Conservation (phyloP, 192 early-diverging fungal species). For the Podila minutissima region DNA sequence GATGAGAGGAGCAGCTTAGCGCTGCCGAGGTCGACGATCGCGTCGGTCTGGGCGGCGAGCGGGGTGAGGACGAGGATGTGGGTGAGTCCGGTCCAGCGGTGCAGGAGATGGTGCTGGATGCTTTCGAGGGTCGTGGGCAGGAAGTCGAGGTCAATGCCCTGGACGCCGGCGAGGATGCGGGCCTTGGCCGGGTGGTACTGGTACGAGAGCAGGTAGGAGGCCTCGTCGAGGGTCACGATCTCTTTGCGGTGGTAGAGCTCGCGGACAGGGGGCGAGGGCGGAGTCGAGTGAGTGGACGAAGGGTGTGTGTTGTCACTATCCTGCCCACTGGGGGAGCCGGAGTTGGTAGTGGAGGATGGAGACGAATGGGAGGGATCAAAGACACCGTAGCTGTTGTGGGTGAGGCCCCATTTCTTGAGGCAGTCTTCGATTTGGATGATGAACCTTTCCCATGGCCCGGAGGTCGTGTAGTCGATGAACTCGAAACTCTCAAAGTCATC, state of each 20-base stretch:
- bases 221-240: conserved; percentile 46
- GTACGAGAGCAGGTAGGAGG: conserved; percentile 50
- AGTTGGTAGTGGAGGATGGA: neutral
- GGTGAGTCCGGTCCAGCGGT: conserved; percentile 73
- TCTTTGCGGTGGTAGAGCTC: conserved; percentile 35
- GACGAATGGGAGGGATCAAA: conserved; percentile 53
- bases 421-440: conserved; percentile 69
- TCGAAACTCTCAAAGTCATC: conserved; percentile 77
- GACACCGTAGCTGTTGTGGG: conserved; percentile 60
- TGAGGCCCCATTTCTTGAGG: conserved; percentile 66
- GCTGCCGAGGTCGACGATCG: conserved; percentile 65
- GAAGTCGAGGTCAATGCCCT: conserved; percentile 53
- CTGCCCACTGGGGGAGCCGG: neutral
- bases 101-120: conserved; percentile 62
- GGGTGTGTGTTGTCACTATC: neutral
- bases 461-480: conserved; percentile 79
- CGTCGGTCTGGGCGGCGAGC: conserved; percentile 25
- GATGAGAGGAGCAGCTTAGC: conserved; percentile 72
- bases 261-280: conserved; percentile 11
- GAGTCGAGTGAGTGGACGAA: neutral
- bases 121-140: conserved; percentile 35
- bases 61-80: conserved; percentile 63
- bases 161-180: conserved; percentile 31
- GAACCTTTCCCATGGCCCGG: conserved; percentile 74
- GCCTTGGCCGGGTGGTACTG: conserved; percentile 47